Conservation (phyloP, 768 basidiomycete genomes). For the Serendipita sp. region DNA sequence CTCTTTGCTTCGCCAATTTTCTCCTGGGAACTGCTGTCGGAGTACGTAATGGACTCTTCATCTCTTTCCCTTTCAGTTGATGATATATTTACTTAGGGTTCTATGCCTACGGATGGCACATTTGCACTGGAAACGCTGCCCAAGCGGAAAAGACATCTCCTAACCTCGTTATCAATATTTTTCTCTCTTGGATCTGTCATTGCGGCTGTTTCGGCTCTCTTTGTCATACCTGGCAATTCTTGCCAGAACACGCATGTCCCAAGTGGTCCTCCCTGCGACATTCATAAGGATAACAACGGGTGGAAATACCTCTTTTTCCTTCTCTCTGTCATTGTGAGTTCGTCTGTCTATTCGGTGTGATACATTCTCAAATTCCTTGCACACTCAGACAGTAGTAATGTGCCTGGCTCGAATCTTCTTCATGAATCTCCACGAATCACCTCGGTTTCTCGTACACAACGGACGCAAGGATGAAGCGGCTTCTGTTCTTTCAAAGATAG, state of each 20-base stretch:
- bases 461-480: conserved; percentile 75
- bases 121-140: conserved; percentile 87
- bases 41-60: conserved; percentile 28
- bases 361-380: neutral
- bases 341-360: neutral
- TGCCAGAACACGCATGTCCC: conserved; percentile 31
- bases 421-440: conserved; percentile 88
- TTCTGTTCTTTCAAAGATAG: conserved; percentile 67
- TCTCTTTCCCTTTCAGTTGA: neutral
- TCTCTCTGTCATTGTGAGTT: conserved; percentile 67
- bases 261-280: conserved; percentile 38
- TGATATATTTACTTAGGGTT: conserved; percentile 34
- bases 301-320: conserved; percentile 75
- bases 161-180: conserved; percentile 86
- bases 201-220: conserved; percentile 59
- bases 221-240: conserved; percentile 62
- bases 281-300: conserved; percentile 54
- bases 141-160: conserved; percentile 75
- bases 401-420: conserved; percentile 74
- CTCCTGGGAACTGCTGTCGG: conserved; percentile 87
- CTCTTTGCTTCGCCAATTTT: conserved; percentile 65
- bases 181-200: conserved; percentile 87
- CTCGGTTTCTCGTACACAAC: conserved; percentile 79
- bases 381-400: conserved; percentile 62
- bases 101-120: conserved; percentile 95